Evolutionary conservation across 2,329 filamentous ascomycete species (phyloP).

Genomic region (Penicillium crustosum): DNA sequence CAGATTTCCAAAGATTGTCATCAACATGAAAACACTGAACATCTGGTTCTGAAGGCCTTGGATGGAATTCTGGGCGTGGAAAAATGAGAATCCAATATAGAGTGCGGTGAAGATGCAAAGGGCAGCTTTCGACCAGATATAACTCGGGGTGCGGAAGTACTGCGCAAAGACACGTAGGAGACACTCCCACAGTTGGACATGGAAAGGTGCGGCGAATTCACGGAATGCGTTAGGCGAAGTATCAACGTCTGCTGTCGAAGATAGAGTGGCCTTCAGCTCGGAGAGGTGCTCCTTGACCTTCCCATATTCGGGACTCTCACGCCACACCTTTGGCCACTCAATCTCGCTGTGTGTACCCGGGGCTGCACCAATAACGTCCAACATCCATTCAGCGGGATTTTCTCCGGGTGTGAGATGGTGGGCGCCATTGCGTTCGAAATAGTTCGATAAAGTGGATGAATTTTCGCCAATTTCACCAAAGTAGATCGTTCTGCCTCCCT

Average conservation of each 20-base stretch:
- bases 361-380: constrained; percentile 57
- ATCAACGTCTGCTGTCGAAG: constrained; percentile 41
- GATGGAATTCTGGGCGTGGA: constrained; percentile 66
- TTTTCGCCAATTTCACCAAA: constrained; percentile 64
- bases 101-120: constrained; percentile 64
- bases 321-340: constrained; percentile 56
- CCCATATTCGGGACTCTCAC: neutral
- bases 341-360: constrained; percentile 65
- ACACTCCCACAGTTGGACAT: neutral
- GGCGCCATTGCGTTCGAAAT: constrained; percentile 64
- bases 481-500: constrained; percentile 65
- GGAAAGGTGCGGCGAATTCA: constrained; percentile 71
- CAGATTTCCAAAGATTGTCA: constrained; percentile 55
- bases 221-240: constrained; percentile 26
- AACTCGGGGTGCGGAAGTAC: neutral
- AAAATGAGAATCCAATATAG: constrained; percentile 82
- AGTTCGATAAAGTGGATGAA: constrained; percentile 56
- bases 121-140: constrained; percentile 73
- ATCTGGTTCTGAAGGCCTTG: constrained; percentile 84
- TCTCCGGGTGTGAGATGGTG: neutral
- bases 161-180: neutral
- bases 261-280: constrained; percentile 60
- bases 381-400: constrained; percentile 69
- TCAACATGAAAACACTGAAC: constrained; percentile 81
- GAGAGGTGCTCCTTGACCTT: neutral